Evolutionary conservation across 805 yeast genomes (phyloP), one percentile per base, ranked within the genome.

Genomic region (Tetrapisispora fleetii): DNA sequence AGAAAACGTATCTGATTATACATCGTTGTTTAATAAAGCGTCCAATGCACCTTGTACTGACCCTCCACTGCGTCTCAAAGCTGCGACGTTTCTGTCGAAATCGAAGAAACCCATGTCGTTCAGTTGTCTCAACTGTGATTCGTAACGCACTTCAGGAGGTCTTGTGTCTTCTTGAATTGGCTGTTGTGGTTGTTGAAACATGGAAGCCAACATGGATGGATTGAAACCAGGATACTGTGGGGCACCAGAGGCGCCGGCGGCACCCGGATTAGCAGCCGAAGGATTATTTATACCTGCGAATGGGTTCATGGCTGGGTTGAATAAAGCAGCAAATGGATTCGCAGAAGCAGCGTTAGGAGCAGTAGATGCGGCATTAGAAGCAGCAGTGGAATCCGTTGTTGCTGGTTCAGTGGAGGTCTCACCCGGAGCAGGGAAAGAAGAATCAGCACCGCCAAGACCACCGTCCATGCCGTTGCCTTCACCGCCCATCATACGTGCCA

Each of bases 1-100:
- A 14, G 35, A 32, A 32, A 7, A 11, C 14, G 5, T 4, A 32
- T 14, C 5, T 4, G n/a, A 4, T 57, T 64, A 78, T 39, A 77
- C 74, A 48, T 70, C 68, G 27, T 85, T 85, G 52, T 76, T 83
- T 50, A 90, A 74, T 57, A 90, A 71, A 47, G 87, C 85, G 67
- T 91, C 97, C 46, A 91, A 74, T 11, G 99, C 99, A 42, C 97
- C 97, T 69, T 91, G 96, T 24, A 91, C 97, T 53, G 90, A 86
- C 9, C 99, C 99, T 33, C 99, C 99, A 48, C 91, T 80, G 69
- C 98, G 80, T 71, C 97, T 80, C 58, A 93, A 75, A 1, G 98
- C 98, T 28, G 80, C 81, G 22, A 93, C 89, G 62, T 93, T 93
- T 56, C 86, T 77, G 56, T 91, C 98, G 63, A 91, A 91, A 56